Evolutionary conservation across 768 basidiomycete species (phyloP).

Genomic region (Trametes coccinea): DNA sequence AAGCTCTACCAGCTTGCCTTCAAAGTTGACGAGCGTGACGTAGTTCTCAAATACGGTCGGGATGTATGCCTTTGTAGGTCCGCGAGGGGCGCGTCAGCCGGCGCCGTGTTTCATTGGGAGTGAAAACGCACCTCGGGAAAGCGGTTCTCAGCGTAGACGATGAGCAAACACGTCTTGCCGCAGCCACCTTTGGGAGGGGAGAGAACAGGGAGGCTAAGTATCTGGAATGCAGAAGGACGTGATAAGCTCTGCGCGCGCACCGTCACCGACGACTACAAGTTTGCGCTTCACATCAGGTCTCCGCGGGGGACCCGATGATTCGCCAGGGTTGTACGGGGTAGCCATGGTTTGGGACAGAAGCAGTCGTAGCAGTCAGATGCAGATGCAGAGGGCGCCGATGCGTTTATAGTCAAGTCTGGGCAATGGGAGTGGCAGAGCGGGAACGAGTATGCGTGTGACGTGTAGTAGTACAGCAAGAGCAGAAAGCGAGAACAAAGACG

Average conservation of each 20-base stretch:
- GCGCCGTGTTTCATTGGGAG: too few species aligned
- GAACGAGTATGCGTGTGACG: not conserved
- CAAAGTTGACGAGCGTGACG: slow-evolving; percentile 82
- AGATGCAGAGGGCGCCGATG: not conserved
- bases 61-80: slow-evolving; percentile 71
- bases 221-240: not conserved
- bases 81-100: not conserved
- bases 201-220: not conserved
- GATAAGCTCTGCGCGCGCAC: slow-evolving; percentile 45
- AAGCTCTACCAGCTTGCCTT: slow-evolving; percentile 87
- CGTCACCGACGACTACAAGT: slow-evolving; percentile 87
- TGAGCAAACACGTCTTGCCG: slow-evolving; percentile 93
- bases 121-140: slow-evolving; percentile 80
- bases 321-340: slow-evolving; percentile 19
- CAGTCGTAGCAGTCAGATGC: not conserved
- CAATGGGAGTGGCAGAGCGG: not conserved
- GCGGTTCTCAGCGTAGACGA: slow-evolving; percentile 94
- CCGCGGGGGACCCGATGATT: slow-evolving; percentile 32
- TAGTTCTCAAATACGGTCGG: slow-evolving; percentile 96
- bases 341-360: slow-evolving; percentile 6
- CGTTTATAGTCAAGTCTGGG: not conserved
- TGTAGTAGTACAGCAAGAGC: not conserved
- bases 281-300: slow-evolving; percentile 84
- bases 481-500: not conserved
- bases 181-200: slow-evolving; percentile 59